Evolutionary conservation across 177 flowering plant species (phyloP).

Genomic region (Vitis hybrid): DNA sequence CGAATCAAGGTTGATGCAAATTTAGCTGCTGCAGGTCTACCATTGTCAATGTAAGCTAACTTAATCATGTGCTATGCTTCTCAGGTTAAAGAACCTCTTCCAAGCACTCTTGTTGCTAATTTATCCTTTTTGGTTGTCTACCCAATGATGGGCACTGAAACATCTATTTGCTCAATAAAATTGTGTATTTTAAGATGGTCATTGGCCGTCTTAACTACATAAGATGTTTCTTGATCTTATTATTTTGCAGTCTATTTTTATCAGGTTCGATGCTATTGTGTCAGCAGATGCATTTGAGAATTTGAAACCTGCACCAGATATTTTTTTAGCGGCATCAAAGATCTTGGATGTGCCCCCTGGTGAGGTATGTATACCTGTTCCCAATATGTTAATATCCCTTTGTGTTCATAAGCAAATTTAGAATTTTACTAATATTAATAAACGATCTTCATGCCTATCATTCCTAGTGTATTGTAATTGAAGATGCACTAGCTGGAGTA

Average conservation of each 20-base stretch:
- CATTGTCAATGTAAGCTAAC: constrained; percentile 66
- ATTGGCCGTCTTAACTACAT: too few species aligned
- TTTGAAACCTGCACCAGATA: constrained; percentile 97
- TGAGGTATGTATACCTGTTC: constrained; percentile 53
- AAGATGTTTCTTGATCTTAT: constrained; percentile 9
- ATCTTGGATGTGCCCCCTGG: constrained; percentile 63
- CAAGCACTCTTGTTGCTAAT: too few species aligned
- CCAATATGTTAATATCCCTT: too few species aligned
- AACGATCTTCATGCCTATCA: constrained; percentile 1
- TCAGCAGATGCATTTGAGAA: constrained; percentile 99
- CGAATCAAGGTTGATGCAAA: constrained; percentile 94
- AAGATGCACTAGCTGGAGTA: constrained; percentile 97
- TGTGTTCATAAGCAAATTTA: background rate
- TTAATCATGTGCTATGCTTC: background rate
- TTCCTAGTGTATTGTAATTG: constrained; percentile 85
- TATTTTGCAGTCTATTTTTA: constrained; percentile 17
- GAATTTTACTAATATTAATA: background rate
- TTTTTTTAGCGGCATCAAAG: constrained; percentile 87
- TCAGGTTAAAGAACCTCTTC: background rate
- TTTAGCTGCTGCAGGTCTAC: constrained; percentile 88
- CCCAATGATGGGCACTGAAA: too few species aligned
- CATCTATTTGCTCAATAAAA: too few species aligned
- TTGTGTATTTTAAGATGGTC: too few species aligned
- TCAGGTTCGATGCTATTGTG: constrained; percentile 96
- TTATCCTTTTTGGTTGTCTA: too few species aligned